Evolutionary conservation across 805 yeast genomes (phyloP).

Genomic region (Helenozyma rhizophorensis): DNA sequence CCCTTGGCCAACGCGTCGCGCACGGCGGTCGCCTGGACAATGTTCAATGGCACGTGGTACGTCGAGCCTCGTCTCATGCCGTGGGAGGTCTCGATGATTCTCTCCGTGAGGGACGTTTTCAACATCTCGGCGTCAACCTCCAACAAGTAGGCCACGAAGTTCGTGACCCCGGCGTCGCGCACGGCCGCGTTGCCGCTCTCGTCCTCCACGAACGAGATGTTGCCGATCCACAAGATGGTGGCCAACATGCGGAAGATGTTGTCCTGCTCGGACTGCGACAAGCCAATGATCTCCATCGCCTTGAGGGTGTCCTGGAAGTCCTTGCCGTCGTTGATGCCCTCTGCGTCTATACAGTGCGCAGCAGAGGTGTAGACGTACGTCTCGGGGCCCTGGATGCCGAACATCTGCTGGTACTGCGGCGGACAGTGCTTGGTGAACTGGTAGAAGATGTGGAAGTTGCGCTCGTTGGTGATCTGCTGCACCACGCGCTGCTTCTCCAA

Average conservation of each 20-base stretch:
- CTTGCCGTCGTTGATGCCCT: conserved; percentile 74
- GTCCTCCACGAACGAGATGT: conserved; percentile 78
- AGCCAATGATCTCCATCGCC: conserved; percentile 88
- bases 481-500: conserved; percentile 96
- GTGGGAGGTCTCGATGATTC: conserved; percentile 85
- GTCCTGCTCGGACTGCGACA: conserved; percentile 80
- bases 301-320: conserved; percentile 78
- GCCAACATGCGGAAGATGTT: conserved; percentile 82
- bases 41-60: conserved; percentile 89
- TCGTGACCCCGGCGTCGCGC: conserved; percentile 85
- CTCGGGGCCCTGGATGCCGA: conserved; percentile 93
- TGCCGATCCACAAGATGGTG: conserved; percentile 91
- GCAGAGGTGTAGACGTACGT: conserved; percentile 85
- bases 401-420: conserved; percentile 73
- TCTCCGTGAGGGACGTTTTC: conserved; percentile 64
- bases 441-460: conserved; percentile 96
- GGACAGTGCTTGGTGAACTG: conserved; percentile 92
- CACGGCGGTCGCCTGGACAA: conserved; percentile 90
- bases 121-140: conserved; percentile 71
- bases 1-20: conserved; percentile 95
- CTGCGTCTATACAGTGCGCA: conserved; percentile 81
- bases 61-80: conserved; percentile 89
- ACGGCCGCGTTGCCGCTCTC: conserved; percentile 82
- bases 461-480: conserved; percentile 85
- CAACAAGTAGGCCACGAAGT: conserved; percentile 86